A percentile compares a stretch with the other conserved stretches of the same genome.
Evolutionary conservation across 768 basidiomycete species (phyloP).

Genomic region (Saitozyma podzolica): DNA sequence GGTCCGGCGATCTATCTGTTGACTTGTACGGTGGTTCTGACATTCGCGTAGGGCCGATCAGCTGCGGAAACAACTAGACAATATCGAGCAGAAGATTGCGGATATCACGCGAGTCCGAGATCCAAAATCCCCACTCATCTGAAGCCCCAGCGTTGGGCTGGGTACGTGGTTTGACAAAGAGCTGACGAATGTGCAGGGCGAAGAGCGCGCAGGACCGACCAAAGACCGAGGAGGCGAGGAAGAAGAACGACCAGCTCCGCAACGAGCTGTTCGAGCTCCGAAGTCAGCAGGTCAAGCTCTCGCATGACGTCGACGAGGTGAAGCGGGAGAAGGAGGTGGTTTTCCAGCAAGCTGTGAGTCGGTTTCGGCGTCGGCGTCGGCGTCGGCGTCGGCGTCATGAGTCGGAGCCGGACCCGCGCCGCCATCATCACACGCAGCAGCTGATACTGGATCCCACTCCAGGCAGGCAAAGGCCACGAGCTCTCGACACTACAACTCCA

Average conservation of each 20-base stretch:
- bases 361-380: background rate
- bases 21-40: background rate
- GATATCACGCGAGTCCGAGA: conserved; percentile 53
- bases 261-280: conserved; percentile 75
- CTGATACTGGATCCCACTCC: conserved; percentile 1
- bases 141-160: background rate
- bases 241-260: conserved; percentile 67
- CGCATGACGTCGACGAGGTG: conserved; percentile 66
- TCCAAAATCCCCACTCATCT: background rate
- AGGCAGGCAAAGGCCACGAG: conserved; percentile 66
- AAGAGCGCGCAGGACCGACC: conserved; percentile 61
- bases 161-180: too few relatives aligned
- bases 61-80: conserved; percentile 29
- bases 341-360: conserved; percentile 64
- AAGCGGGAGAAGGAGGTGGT: conserved; percentile 70
- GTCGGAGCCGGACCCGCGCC: background rate
- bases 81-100: conserved; percentile 34
- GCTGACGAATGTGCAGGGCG: conserved; percentile 53
- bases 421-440: too few relatives aligned
- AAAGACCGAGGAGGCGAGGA: conserved; percentile 61
- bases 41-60: conserved; percentile 8
- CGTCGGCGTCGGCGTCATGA: too few relatives aligned
- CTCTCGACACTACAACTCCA: conserved; percentile 63
- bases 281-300: conserved; percentile 58
- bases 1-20: conserved; percentile 2